Conservation (phyloP, 441 rosid species). For the Codiaeum variegatum region DNA sequence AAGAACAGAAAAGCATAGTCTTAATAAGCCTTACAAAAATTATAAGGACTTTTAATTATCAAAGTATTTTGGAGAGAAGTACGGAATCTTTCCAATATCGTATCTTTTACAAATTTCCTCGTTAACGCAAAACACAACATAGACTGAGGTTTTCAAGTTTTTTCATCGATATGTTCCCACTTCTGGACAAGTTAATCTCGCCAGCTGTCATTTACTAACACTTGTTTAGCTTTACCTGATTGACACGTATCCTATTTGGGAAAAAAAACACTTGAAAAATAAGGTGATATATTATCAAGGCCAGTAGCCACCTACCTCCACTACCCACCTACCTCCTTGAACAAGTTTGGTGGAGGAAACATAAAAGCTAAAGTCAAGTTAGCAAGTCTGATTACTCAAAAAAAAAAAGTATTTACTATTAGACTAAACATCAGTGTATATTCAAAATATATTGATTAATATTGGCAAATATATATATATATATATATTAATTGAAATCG, state of each 20-base stretch:
- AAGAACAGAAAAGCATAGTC: no score
- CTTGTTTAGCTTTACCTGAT: background rate
- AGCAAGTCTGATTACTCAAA: no score
- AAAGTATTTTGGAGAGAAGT: conserved; percentile 2
- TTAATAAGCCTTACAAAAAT: no score
- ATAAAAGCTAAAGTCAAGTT: no score
- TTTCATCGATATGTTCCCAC: background rate
- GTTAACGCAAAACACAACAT: background rate
- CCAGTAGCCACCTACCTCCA: no score
- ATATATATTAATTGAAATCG: no score
- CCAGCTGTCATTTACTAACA: background rate
- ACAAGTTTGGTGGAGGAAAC: no score
- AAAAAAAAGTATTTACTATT: no score
- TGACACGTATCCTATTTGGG: background rate
- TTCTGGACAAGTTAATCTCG: background rate
- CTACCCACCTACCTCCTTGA: no score
- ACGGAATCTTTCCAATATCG: background rate
- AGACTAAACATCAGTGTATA: no score
- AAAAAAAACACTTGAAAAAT: background rate
- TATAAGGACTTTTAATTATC: conserved; percentile 25
- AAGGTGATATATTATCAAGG: background rate
- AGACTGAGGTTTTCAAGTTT: background rate
- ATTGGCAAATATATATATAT: no score
- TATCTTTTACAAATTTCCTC: background rate
- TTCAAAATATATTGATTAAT: no score